Evolutionary conservation across 108 stramenopile species (phyloP).

Genomic region (Conticribra weissflogii): DNA sequence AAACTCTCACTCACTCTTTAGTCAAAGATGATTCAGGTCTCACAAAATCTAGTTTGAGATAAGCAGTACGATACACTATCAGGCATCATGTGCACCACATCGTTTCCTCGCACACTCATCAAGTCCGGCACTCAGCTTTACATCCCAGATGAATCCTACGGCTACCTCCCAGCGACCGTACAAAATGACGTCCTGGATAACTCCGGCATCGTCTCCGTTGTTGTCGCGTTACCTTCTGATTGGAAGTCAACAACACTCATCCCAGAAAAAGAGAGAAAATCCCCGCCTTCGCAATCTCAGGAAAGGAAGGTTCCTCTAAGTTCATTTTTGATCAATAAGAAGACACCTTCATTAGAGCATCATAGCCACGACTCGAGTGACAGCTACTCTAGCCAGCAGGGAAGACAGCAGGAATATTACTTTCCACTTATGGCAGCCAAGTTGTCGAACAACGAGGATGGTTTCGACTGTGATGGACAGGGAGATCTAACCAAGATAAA

Average conservation of each 20-base stretch:
- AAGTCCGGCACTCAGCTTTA: neutral
- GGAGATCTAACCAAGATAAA: neutral
- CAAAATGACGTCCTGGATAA: neutral
- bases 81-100: too few species aligned
- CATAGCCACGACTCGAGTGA: too few species aligned
- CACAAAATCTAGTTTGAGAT: too few species aligned
- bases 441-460: neutral
- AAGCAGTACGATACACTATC: too few species aligned
- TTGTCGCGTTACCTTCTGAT: neutral
- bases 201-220: too few species aligned
- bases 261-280: neutral
- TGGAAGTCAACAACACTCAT: neutral
- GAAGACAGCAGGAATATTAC: neutral
- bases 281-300: neutral
- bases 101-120: neutral
- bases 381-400: too few species aligned
- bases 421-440: too few species aligned
- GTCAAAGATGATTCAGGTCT: too few species aligned
- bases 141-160: neutral
- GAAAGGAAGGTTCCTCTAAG: neutral
- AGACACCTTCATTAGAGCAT: neutral
- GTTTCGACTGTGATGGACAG: too few species aligned
- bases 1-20: too few species aligned
- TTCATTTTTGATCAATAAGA: neutral
- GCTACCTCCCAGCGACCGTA: neutral